Evolutionary conservation across 371 early-diverging fungal species (phyloP).

Genomic region (Mucor irregularis): DNA sequence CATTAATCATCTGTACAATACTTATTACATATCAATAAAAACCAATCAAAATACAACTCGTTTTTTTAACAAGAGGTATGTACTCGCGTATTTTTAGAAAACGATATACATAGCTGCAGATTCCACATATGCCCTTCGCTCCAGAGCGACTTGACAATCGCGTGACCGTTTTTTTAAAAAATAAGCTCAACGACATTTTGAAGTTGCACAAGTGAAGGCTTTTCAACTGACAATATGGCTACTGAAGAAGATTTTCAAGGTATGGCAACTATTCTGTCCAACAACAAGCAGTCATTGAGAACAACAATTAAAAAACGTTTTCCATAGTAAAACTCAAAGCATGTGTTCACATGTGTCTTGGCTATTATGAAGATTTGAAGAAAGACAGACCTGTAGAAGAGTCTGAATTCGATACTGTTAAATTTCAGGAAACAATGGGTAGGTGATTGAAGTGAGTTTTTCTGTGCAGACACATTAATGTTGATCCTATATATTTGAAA

Average conservation of each 20-base stretch:
- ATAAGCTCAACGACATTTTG: not conserved
- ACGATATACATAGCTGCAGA: no score
- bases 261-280: not conserved
- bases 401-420: constrained; percentile 25
- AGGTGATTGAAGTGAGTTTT: not conserved
- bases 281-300: no score
- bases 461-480: not conserved
- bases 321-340: constrained; percentile 38
- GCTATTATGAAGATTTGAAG: constrained; percentile 35
- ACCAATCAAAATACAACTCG: no score
- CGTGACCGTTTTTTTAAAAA: not conserved
- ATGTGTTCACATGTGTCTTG: constrained; percentile 36
- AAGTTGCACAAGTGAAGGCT: not conserved
- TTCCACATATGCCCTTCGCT: no score
- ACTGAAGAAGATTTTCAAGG: constrained; percentile 10
- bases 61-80: no score
- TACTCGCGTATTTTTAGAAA: no score
- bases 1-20: no score
- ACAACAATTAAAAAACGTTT: not conserved
- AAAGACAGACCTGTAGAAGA: constrained; percentile 16
- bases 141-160: not conserved
- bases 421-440: constrained; percentile 37
- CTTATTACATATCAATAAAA: no score
- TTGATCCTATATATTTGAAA: not conserved
- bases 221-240: not conserved